These are phyloP conservation scores for Westerdykella aurantiaca DNA, from an alignment of 2,329 filamentous ascomycete species.

Conservation along the genomic window DNA sequence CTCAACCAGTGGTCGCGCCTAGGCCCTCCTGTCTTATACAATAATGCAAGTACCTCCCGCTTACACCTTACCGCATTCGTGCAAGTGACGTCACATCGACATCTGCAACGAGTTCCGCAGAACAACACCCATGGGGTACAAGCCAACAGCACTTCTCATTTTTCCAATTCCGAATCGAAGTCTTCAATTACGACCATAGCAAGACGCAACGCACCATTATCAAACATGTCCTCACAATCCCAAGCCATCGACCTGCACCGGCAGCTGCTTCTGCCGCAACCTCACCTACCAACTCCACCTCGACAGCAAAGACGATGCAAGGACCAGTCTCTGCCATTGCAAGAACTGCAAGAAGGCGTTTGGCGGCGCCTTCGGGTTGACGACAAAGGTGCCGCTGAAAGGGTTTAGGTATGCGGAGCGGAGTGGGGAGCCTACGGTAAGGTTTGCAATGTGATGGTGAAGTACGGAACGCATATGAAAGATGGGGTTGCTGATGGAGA, in stretches of 20 bases:
- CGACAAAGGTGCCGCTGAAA: slow-evolving; percentile 46
- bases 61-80: too few relatives aligned
- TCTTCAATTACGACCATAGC: too few relatives aligned
- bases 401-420: slow-evolving; percentile 37
- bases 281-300: slow-evolving; percentile 46
- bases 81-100: too few relatives aligned
- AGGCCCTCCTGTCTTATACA: too few relatives aligned
- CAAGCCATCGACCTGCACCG: slow-evolving; percentile 22
- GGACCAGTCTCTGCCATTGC: slow-evolving; percentile 51
- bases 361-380: slow-evolving; percentile 49
- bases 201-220: too few relatives aligned
- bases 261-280: slow-evolving; percentile 46
- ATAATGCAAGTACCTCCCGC: too few relatives aligned
- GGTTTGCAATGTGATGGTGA: background rate
- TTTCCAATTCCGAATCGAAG: too few relatives aligned
- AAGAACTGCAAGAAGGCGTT: slow-evolving; percentile 51
- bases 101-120: too few relatives aligned
- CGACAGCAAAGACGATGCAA: slow-evolving; percentile 42
- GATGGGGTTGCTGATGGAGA: slow-evolving; percentile 1
- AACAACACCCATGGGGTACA: too few relatives aligned
- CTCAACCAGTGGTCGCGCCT: too few relatives aligned
- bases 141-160: too few relatives aligned
- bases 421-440: slow-evolving; percentile 12
- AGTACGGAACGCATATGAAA: background rate
- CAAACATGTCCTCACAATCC: too few relatives aligned